phyloP scores from a whole-genome alignment of 1,139 yeast species.

The Candida anutae region DNA sequence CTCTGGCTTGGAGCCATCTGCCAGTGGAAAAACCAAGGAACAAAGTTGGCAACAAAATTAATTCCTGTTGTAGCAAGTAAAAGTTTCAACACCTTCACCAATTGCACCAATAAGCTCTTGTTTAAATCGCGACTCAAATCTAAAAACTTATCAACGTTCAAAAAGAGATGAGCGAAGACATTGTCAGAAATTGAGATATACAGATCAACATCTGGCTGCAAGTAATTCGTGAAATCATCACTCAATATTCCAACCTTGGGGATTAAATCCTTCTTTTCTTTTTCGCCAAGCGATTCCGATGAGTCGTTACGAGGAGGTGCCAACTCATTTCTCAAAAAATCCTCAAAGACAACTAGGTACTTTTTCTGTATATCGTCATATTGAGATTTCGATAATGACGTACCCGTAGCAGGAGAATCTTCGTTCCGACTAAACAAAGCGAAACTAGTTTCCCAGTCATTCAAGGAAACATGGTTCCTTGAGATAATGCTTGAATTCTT shows the following conservation, averaged over 20 bases:
- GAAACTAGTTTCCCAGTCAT: conserved; percentile 37
- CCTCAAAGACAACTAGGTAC: conserved; percentile 26
- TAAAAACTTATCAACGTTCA: conserved; percentile 27
- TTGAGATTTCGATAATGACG: conserved; percentile 16
- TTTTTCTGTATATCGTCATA: conserved; percentile 23
- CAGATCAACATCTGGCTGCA: conserved; percentile 30
- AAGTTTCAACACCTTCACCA: conserved; percentile 21
- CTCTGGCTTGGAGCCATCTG: conserved; percentile 14
- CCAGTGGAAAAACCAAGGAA: conserved; percentile 46
- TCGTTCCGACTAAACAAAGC: conserved; percentile 23
- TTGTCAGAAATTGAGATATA: conserved; percentile 31
- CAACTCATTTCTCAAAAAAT: conserved; percentile 28
- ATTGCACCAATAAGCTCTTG: conserved; percentile 13
- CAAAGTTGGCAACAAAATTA: conserved; percentile 37
- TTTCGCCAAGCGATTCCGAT: conserved; percentile 1
- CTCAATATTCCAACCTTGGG: conserved; percentile 4
- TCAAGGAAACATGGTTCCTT: conserved; percentile 35
- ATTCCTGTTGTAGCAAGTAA: conserved; percentile 33
- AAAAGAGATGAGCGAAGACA: conserved; percentile 26
- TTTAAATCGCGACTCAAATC: conserved; percentile 14
- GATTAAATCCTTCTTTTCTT: too few relatives aligned
- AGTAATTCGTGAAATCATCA: conserved; percentile 15
- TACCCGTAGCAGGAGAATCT: conserved; percentile 6
- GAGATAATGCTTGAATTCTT: conserved; percentile 25
- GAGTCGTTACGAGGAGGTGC: neutral